phyloP scores from a whole-genome alignment of 2,329 filamentous ascomycete species.

The Mariannaea elegans region DNA sequence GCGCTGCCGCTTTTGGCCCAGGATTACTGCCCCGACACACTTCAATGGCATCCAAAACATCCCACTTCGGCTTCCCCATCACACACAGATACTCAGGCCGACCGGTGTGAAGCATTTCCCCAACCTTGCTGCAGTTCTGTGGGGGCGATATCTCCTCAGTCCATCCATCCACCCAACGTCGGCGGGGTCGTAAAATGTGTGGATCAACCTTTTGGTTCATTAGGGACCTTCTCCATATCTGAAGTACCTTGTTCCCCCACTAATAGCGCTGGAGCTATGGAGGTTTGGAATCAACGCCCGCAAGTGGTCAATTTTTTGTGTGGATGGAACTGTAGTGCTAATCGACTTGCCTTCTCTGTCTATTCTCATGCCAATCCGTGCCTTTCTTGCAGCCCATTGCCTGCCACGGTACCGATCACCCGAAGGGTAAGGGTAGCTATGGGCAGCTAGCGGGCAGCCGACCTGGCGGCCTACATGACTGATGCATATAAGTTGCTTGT shows the following conservation, averaged over 20 bases:
- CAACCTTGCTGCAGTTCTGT: background rate
- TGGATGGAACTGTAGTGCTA: no score
- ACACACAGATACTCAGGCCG: background rate
- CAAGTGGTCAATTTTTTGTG: no score
- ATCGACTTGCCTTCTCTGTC: slow-evolving; percentile 3
- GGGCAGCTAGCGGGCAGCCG: background rate
- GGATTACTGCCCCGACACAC: no score
- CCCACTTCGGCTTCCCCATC: no score
- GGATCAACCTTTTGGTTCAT: no score
- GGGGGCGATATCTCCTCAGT: no score
- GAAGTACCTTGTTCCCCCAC: no score
- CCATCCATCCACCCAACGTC: no score
- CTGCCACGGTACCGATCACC: slow-evolving; percentile 6
- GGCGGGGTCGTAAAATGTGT: no score
- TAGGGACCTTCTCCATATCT: no score
- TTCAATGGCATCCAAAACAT: background rate
- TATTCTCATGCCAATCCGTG: background rate
- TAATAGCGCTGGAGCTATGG: no score
- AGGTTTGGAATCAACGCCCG: background rate
- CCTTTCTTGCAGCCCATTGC: background rate
- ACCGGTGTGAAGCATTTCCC: slow-evolving; percentile 1
- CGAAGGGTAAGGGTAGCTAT: background rate
- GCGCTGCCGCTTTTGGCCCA: no score
- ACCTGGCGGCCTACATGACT: background rate
- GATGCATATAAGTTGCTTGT: background rate